phyloP scores from a whole-genome alignment of 768 basidiomycete genomes.

The Xerocomus potaroensis region DNA sequence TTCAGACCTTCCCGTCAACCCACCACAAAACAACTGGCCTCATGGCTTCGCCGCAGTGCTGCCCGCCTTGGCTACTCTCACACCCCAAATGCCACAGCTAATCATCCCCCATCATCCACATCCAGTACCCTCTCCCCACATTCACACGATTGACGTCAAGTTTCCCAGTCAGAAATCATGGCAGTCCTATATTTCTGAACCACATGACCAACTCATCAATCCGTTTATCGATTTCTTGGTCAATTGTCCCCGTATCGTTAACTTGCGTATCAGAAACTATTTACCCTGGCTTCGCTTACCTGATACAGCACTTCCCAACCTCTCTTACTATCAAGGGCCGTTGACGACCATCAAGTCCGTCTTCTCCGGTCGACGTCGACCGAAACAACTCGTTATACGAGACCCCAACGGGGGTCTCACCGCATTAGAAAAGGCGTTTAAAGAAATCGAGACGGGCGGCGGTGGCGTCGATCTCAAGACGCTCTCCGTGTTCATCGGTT shows the following conservation, averaged over 20 bases:
- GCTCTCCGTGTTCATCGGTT: conserved; percentile 33
- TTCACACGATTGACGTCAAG: conserved; percentile 29
- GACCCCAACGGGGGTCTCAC: conserved; percentile 19
- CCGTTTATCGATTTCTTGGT: conserved; percentile 24
- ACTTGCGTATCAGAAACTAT: conserved; percentile 25
- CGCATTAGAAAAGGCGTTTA: conserved; percentile 25
- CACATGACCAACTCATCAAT: conserved; percentile 25
- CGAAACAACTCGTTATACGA: conserved; percentile 22
- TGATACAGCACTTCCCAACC: conserved; percentile 15
- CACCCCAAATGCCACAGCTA: background rate
- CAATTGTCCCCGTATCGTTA: conserved; percentile 20
- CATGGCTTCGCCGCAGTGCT: conserved; percentile 11
- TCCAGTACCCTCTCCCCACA: conserved; percentile 20
- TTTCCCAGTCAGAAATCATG: conserved; percentile 29
- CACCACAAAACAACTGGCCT: conserved; percentile 10
- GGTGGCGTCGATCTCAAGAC: conserved; percentile 24
- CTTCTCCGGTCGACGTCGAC: conserved; percentile 16
- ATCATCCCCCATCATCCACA: conserved; percentile 5
- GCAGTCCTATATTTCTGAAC: conserved; percentile 26
- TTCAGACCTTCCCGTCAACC: conserved; percentile 2
- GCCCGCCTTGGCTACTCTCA: conserved; percentile 8
- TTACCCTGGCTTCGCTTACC: conserved; percentile 25
- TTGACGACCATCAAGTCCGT: conserved; percentile 27
- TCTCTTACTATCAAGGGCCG: conserved; percentile 22
- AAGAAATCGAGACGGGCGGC: conserved; percentile 19